A percentile compares a stretch with the other conserved stretches of the same genome.
Conservation (phyloP, 129 eudicot species). For the Solidago caesia region DNA sequence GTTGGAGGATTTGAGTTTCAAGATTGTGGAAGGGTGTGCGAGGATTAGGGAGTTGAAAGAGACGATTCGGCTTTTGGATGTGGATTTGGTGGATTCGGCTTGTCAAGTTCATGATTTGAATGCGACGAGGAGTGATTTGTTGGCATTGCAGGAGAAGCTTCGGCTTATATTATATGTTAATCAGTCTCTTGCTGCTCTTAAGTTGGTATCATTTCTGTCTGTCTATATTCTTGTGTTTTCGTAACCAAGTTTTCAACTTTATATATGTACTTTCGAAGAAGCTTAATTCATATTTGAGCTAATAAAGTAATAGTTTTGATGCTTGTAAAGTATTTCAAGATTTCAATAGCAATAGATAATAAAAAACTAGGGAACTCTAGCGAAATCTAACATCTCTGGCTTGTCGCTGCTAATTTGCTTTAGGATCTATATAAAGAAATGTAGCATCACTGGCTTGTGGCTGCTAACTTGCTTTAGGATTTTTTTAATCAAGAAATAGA, state of each 20-base stretch:
- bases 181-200: conserved; percentile 86
- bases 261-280: background rate
- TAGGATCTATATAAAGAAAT: background rate
- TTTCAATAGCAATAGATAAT: background rate
- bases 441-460: conserved; percentile 5
- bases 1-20: conserved; percentile 71
- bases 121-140: conserved; percentile 47
- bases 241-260: background rate
- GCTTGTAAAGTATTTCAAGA: background rate
- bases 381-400: background rate
- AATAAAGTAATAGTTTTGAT: background rate
- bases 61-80: conserved; percentile 73
- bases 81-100: conserved; percentile 78
- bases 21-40: conserved; percentile 78
- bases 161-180: conserved; percentile 75
- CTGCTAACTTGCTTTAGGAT: conserved; percentile 10
- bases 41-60: conserved; percentile 87
- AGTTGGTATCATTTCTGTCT: conserved; percentile 54
- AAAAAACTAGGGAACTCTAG: conserved; percentile 16
- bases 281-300: background rate
- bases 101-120: conserved; percentile 63
- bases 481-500: background rate
- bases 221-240: background rate
- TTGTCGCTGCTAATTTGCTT: conserved; percentile 12
- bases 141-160: conserved; percentile 68